Evolutionary conservation across 371 early-diverging fungal genomes (phyloP), one percentile per base, ranked within the genome.

Genomic region (Lichtheimia corymbifera): DNA sequence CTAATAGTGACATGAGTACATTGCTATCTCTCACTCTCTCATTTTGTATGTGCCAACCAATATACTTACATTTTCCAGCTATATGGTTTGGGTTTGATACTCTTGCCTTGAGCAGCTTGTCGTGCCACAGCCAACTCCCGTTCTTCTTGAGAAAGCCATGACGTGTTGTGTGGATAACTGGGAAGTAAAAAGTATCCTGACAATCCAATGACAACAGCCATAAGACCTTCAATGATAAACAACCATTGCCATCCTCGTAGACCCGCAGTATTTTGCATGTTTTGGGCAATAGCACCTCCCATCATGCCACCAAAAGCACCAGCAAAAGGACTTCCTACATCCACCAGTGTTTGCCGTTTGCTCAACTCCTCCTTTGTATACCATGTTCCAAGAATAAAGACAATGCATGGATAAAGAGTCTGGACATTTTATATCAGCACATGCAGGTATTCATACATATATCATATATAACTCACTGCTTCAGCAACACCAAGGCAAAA

Each of bases 341-440:
- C 53, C 50, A 43, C 42, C n/a, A 35, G 7, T n/a, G 86, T 87
- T 4, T 88, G 82, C 51, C 93, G 86, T 44, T 76, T 73, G 14
- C 89, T 88, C 35, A 84, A 76, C 66, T 95, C 95, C 40, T 79
- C 67, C 20, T 84, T 80, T 25, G 83, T 83, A 60, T 93, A 94
- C 87, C 92, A 94, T 49, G 82, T 80, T 24, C 91, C 88, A 41
- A 92, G 74, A 64, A 88, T 82, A 53, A 82, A 89, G 15, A 90
- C 77, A 22, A 88, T 84, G n/a, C 90, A 92, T 12, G 92, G 93
- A 30, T 89, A 88, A 54, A 91, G 83, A 0, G 89, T 91, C 27
- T 62, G 50, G 2, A 27, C 22, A 24, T n/a, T 6, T n/a, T 12
- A 51, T 12, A 15, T 52, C 13, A 52, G 20, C 15, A 15, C 53